These are phyloP conservation scores for Chytridium lagenaria DNA, from an alignment of 371 early-diverging fungal genomes.

Conservation along the genomic window DNA sequence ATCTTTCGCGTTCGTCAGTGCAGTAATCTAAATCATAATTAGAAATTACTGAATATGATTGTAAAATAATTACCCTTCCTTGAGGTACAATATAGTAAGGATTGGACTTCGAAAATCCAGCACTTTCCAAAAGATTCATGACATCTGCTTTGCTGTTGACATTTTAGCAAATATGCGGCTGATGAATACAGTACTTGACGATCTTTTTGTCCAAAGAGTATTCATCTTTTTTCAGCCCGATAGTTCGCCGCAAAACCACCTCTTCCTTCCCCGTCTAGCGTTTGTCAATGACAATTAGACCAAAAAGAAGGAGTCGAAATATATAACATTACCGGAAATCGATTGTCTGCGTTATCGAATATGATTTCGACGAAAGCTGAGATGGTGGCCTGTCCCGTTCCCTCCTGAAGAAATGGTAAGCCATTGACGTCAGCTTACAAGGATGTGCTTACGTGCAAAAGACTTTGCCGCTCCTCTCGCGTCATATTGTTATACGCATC, in stretches of 20 bases:
- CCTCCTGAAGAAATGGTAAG: constrained; percentile 86
- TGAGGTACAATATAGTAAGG: constrained; percentile 99
- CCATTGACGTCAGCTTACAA: constrained; percentile 3
- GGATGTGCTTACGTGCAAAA: constrained; percentile 78
- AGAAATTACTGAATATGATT: not conserved
- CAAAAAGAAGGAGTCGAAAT: constrained; percentile 5
- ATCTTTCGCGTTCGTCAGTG: constrained; percentile 94
- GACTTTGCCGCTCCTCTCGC: constrained; percentile 90
- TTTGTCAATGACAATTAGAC: not conserved
- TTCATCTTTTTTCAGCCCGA: constrained; percentile 97
- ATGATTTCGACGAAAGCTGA: constrained; percentile 97
- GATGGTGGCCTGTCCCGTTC: constrained; percentile 89
- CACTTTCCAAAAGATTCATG: constrained; percentile 92
- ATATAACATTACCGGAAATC: constrained; percentile 82
- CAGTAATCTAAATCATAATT: constrained; percentile 68
- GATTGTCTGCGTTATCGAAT: constrained; percentile 94
- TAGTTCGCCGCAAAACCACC: constrained; percentile 89
- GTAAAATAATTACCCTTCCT: constrained; percentile 76
- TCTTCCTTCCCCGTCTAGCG: constrained; percentile 83
- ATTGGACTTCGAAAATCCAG: constrained; percentile 97
- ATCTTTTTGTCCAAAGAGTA: constrained; percentile 94
- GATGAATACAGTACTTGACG: constrained; percentile 62
- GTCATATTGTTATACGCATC: constrained; percentile 93
- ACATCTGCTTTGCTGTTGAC: constrained; percentile 85
- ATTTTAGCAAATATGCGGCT: not conserved